Conservation (phyloP, 345 rosid genomes). For the Nephelium lappaceum region DNA sequence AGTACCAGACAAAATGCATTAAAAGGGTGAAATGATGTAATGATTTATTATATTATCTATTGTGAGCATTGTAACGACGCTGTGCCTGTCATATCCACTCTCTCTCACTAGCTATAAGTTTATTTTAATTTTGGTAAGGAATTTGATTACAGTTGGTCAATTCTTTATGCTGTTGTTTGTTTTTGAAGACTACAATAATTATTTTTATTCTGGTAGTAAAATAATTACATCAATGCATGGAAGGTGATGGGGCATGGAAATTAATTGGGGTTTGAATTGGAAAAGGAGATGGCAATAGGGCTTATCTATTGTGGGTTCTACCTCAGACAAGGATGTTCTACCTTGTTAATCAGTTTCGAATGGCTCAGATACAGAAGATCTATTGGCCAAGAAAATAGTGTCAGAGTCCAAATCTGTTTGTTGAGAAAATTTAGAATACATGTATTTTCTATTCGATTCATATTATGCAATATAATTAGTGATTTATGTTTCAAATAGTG, state of each 20-base stretch:
- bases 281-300: background rate
- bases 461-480: too few species aligned
- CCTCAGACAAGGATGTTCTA: constrained; percentile 7
- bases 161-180: too few species aligned
- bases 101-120: too few species aligned
- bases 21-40: background rate
- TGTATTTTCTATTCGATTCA: too few species aligned
- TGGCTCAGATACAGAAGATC: background rate
- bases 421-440: too few species aligned
- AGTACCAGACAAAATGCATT: background rate
- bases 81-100: background rate
- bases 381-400: background rate
- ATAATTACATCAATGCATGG: background rate
- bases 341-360: background rate
- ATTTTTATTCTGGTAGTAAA: too few species aligned
- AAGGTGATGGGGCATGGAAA: background rate
- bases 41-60: background rate
- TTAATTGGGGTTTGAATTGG: background rate
- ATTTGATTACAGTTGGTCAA: too few species aligned
- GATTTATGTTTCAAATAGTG: too few species aligned
- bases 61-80: background rate
- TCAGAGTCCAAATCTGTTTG: too few species aligned
- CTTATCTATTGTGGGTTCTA: background rate
- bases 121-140: too few species aligned
- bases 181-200: too few species aligned